Evolutionary conservation across 2,329 filamentous ascomycete genomes (phyloP).

Genomic region (Escovopsis weberi): DNA sequence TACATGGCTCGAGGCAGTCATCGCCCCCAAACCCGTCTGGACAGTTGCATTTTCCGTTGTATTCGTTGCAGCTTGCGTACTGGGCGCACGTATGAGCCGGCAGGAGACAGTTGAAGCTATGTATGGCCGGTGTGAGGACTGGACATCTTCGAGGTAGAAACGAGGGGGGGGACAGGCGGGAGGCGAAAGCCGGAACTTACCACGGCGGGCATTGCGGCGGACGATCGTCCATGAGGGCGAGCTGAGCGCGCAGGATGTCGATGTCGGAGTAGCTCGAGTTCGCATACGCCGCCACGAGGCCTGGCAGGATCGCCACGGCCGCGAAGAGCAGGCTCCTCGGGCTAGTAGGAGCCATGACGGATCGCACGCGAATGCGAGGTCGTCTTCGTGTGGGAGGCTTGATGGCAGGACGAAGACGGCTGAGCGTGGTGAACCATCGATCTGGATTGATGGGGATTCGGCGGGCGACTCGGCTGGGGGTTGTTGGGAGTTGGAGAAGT

Average conservation of each 20-base stretch:
- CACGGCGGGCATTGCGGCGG: slow-evolving; percentile 69
- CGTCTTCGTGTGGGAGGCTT: slow-evolving; percentile 2
- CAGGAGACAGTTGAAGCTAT: slow-evolving; percentile 92
- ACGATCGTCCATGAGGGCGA: slow-evolving; percentile 58
- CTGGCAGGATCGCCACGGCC: slow-evolving; percentile 26
- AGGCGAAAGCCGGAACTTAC: slow-evolving; percentile 24
- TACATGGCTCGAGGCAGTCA: slow-evolving; percentile 74
- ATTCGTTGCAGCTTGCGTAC: slow-evolving; percentile 76
- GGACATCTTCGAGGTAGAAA: background rate
- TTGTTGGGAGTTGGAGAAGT: background rate
- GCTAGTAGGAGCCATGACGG: slow-evolving; percentile 25
- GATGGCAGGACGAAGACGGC: background rate
- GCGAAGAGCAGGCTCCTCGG: slow-evolving; percentile 24
- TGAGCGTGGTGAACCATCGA: background rate
- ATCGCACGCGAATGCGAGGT: slow-evolving; percentile 8
- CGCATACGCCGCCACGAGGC: slow-evolving; percentile 23
- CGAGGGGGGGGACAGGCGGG: background rate
- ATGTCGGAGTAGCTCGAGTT: slow-evolving; percentile 46
- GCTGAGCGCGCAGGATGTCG: slow-evolving; percentile 48
- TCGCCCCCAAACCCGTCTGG: slow-evolving; percentile 87
- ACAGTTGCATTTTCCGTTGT: slow-evolving; percentile 84
- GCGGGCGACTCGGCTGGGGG: background rate
- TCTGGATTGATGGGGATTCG: background rate
- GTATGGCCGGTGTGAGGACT: slow-evolving; percentile 23
- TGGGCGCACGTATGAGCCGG: slow-evolving; percentile 86